Evolutionary conservation across 129 eudicot species (phyloP).

Genomic region (Heracleum sosnowskyi): DNA sequence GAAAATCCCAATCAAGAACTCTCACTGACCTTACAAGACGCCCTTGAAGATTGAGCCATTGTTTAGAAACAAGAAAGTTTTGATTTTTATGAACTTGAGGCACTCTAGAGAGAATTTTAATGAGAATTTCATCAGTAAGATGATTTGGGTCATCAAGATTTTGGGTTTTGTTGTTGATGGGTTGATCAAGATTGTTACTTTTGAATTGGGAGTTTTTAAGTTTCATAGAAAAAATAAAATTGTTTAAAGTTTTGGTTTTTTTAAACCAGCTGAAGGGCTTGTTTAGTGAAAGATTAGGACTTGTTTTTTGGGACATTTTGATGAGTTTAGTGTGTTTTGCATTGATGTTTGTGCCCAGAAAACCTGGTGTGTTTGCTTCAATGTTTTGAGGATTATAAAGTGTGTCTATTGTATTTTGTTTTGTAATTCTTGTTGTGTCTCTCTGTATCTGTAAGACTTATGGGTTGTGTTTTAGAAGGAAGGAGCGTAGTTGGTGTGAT

Average conservation of each 20-base stretch:
- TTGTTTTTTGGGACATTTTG: neutral
- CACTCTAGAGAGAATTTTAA: slow-evolving; percentile 11
- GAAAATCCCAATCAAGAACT: slow-evolving; percentile 22
- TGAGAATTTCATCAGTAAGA: slow-evolving; percentile 12
- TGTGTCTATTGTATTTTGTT: too few relatives aligned
- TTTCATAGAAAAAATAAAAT: neutral
- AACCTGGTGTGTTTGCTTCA: neutral
- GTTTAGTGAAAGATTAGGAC: neutral
- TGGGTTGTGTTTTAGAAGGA: too few relatives aligned
- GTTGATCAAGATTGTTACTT: neutral
- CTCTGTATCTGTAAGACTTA: too few relatives aligned
- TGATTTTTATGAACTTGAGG: slow-evolving; percentile 2
- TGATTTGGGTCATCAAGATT: neutral
- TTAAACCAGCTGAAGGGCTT: neutral
- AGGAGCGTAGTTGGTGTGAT: too few relatives aligned
- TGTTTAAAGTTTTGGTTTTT: neutral
- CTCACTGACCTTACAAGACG: slow-evolving; percentile 9
- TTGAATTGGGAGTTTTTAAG: neutral
- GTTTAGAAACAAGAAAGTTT: slow-evolving; percentile 19
- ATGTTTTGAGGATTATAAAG: neutral
- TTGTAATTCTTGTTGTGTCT: too few relatives aligned
- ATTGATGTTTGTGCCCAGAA: neutral
- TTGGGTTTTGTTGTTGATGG: neutral
- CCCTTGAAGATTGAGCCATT: slow-evolving; percentile 16
- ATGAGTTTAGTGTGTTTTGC: neutral